Percentiles rank a stretch among this genome's conserved stretches.
Evolutionary conservation across 371 early-diverging fungal genomes (phyloP).

Genomic region (Antonospora locustae): DNA sequence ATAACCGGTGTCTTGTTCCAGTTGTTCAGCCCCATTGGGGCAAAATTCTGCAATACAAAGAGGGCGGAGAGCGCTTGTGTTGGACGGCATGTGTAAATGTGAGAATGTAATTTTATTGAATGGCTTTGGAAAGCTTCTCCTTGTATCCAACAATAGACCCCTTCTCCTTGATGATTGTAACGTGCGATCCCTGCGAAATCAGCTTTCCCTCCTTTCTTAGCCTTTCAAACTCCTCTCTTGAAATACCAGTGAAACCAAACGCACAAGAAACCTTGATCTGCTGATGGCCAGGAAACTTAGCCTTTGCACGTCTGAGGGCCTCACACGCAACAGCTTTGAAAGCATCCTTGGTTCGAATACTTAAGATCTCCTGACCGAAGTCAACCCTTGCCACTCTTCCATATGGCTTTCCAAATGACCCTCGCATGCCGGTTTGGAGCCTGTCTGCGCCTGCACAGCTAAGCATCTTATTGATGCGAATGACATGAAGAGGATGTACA

Average conservation of each 20-base stretch:
- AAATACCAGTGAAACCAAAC: constrained; percentile 97
- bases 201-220: constrained; percentile 55
- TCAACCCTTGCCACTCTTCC: constrained; percentile 95
- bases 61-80: too few relatives aligned
- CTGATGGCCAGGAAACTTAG: constrained; percentile 99
- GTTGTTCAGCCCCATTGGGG: too few relatives aligned
- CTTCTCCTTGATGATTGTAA: constrained; percentile 50
- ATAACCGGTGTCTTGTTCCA: constrained; percentile 8
- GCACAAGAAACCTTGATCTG: constrained; percentile 93
- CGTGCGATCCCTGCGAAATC: constrained; percentile 38
- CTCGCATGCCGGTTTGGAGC: constrained; percentile 99
- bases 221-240: constrained; percentile 68
- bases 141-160: constrained; percentile 46
- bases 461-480: constrained; percentile 99
- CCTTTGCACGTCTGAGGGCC: constrained; percentile 91
- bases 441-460: constrained; percentile 99
- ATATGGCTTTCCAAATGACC: constrained; percentile 97
- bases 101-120: constrained; percentile 30
- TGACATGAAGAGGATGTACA: constrained; percentile 97
- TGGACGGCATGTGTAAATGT: background rate
- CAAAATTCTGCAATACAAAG: too few relatives aligned
- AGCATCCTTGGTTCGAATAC: constrained; percentile 85
- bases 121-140: constrained; percentile 30
- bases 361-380: constrained; percentile 92
- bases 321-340: constrained; percentile 84